Percentiles rank a stretch among this genome's conserved stretches.
phyloP scores from a whole-genome alignment of 108 stramenopile genomes.

The Mediolabrus comicus region DNA sequence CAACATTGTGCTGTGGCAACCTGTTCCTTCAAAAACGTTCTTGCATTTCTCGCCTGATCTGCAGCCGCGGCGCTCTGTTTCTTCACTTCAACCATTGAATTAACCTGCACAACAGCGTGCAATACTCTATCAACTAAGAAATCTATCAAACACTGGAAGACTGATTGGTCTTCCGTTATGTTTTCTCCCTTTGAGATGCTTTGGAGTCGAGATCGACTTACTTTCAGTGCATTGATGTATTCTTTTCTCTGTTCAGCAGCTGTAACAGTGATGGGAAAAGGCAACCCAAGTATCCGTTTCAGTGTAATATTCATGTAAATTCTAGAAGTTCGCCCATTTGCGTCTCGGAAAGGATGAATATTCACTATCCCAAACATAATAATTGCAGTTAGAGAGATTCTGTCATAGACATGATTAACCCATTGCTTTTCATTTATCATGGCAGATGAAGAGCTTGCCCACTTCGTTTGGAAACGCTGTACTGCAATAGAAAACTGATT shows the following conservation, averaged over 20 bases:
- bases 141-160: neutral
- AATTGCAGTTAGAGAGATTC: neutral
- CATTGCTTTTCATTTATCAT: neutral
- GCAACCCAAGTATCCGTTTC: neutral
- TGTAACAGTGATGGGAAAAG: neutral
- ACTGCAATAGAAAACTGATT: neutral
- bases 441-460: neutral
- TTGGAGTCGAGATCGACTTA: neutral
- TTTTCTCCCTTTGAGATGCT: neutral
- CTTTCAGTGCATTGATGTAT: neutral
- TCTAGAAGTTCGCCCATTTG: neutral
- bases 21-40: neutral
- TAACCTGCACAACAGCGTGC: neutral
- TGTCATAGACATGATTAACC: neutral
- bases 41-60: neutral
- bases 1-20: neutral
- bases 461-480: neutral
- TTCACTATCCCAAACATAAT: neutral
- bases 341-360: neutral
- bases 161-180: neutral
- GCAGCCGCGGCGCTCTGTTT: neutral
- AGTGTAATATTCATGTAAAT: neutral
- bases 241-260: neutral
- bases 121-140: neutral
- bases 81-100: neutral